Evolutionary conservation across 1,284 basidiomycete species (phyloP), one percentile per base, ranked within the genome.

Genomic region (Ustilago trichophora): DNA sequence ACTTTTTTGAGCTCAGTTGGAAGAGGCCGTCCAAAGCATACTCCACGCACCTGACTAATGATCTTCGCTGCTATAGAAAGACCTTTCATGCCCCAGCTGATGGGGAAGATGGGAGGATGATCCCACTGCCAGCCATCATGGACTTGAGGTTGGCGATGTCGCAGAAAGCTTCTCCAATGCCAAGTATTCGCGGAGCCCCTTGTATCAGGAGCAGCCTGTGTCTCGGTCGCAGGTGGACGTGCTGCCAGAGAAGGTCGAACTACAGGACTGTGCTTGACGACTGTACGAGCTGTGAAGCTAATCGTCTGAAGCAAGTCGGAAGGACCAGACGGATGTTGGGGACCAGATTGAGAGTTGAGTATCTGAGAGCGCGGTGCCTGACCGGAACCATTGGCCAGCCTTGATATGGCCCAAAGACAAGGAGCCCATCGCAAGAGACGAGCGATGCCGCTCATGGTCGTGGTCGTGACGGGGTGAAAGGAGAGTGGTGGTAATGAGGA

Each of bases 391-490:
- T 26, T 48, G 13, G 38, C 46, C 8, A 66, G 33, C 19, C 24
- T 52, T 9, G 51, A 59, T 1, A 59, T 25, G 8, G 47, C 63
- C 51, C 44, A 66, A 9, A 66, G 37, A 41, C 52, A 66, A 1
- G 63, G 63, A 2, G 47, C 48, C 51, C 51, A 58, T 25, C 34
- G 32, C 11, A 60, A 18, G n/a, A 59, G 44, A 32, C 63, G 51
- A 15, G 44, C 35, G n/a, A 56, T 29, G 4, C 43, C 49, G 45
- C 55, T 55, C 63, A 66, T 66, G n/a, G 22, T 25, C n/a, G n/a
- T n/a, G n/a, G n/a, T n/a, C n/a, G n/a, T n/a, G n/a, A n/a, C n/a
- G 11, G 29, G 34, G 27, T 27, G 35, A 35, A 16, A 19, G 13
- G 32, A 37, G 16, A 21, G 32, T 18, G 42, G 25, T 38, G n/a